Conservation (phyloP, 345 rosid genomes). For the Lumnitzera littorea region DNA sequence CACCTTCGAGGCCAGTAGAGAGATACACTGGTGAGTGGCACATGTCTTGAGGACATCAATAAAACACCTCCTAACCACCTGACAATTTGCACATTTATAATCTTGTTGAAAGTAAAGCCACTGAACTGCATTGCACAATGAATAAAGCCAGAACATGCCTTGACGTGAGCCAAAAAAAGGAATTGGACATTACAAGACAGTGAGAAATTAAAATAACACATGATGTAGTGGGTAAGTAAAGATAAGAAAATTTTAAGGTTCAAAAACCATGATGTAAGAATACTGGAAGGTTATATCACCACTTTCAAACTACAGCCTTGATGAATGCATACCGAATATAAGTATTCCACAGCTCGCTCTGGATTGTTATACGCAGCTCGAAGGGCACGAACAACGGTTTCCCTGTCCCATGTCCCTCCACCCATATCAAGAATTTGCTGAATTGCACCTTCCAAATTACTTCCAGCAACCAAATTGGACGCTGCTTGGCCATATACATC, state of each 20-base stretch:
- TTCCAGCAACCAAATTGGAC: conserved; percentile 83
- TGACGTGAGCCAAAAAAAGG: too few species aligned
- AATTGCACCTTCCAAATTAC: conserved; percentile 62
- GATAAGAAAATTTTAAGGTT: too few species aligned
- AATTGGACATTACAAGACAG: too few species aligned
- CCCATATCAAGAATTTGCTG: conserved; percentile 98
- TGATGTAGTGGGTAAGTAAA: too few species aligned
- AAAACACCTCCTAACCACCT: too few species aligned
- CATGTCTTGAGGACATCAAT: too few species aligned
- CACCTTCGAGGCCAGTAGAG: not conserved
- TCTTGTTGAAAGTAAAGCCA: too few species aligned
- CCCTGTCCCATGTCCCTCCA: conserved; percentile 92
- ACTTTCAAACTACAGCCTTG: not conserved
- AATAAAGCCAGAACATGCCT: too few species aligned
- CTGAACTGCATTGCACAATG: too few species aligned
- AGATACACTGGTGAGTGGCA: too few species aligned
- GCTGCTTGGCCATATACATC: conserved; percentile 79
- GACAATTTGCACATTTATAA: too few species aligned
- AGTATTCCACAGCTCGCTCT: conserved; percentile 95
- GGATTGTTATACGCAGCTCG: conserved; percentile 95
- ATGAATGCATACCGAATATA: conserved; percentile 57
- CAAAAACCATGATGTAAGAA: not conserved
- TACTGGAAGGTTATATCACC: not conserved
- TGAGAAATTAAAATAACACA: too few species aligned
- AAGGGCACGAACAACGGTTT: conserved; percentile 77